Percentiles rank a stretch among this genome's conserved stretches.
Evolutionary conservation across 2,329 filamentous ascomycete genomes (phyloP).

Genomic region (Canariomyces notabilis): DNA sequence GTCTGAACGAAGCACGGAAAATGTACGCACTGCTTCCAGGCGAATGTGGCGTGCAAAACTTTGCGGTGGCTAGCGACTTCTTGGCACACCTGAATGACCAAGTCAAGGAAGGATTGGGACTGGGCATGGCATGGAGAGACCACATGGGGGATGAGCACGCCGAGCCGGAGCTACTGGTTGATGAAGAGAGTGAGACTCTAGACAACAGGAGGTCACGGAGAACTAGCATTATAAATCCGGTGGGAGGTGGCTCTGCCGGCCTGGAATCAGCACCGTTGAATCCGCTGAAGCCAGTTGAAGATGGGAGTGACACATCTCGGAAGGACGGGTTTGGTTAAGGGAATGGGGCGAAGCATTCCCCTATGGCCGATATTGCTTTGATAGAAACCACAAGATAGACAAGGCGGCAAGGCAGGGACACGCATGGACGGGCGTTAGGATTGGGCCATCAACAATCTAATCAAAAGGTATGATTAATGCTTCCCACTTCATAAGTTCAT

Average conservation of each 20-base stretch:
- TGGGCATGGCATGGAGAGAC: slow-evolving; percentile 15
- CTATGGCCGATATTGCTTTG: background rate
- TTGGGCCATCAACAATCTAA: background rate
- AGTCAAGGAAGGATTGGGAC: slow-evolving; percentile 43
- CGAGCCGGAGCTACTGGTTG: slow-evolving; percentile 31
- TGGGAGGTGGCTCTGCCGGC: slow-evolving; percentile 21
- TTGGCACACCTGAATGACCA: slow-evolving; percentile 47
- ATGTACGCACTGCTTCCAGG: slow-evolving; percentile 49
- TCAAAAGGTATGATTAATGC: background rate
- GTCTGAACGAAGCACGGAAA: slow-evolving; percentile 63
- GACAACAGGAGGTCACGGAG: slow-evolving; percentile 25
- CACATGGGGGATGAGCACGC: slow-evolving; percentile 28
- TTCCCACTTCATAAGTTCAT: too few relatives aligned
- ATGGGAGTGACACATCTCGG: slow-evolving; percentile 8
- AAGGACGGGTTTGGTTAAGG: slow-evolving; percentile 28
- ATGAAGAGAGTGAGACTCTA: slow-evolving; percentile 26
- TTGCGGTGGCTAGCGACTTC: slow-evolving; percentile 46
- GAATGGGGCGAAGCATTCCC: background rate
- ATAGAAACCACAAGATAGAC: slow-evolving; percentile 1
- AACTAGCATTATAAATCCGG: slow-evolving; percentile 47
- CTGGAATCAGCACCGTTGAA: slow-evolving; percentile 33
- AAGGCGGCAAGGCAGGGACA: background rate
- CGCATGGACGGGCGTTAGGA: slow-evolving; percentile 12
- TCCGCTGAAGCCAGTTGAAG: slow-evolving; percentile 17
- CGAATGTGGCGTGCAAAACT: slow-evolving; percentile 48